Base-by-base conservation (phyloP, 345 rosid species). In the Citrus medica region DNA sequence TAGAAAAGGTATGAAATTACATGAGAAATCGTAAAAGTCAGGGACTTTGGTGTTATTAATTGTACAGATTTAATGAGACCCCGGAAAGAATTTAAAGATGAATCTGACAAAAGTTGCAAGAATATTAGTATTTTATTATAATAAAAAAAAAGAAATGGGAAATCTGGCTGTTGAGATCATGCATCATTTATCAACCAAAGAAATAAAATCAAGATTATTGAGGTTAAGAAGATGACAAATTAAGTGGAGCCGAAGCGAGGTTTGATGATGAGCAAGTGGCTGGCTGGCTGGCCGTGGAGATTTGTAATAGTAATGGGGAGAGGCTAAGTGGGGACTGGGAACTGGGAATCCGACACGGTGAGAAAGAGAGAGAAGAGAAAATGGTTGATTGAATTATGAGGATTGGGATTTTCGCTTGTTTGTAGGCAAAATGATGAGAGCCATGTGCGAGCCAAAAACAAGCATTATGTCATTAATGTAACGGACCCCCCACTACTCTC, bases 351-450 rank as follows among this genome's bases (percentile, higher is more conserved):
- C 24, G 10, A 48, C 7, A n/a, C 17, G 6, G 9, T 5, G n/a
- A 14, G 40, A n/a, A 38, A 62, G 5, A 33, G 76, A 74, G 62
- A 73, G 53, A 27, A 58, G 33, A 51, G 64, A 33, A 46, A 67
- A 48, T 69, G 72, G 53, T 25, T 79, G 10, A 21, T 66, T 37
- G 70, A 51, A 70, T 46, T 17, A 48, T 75, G 65, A 61, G 27
- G 65, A 61, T 24, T 61, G 27, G 65, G 65, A 61, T 25, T 61
- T 61, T 25, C 58, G 5, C 27, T 77, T 82, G 84, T 74, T 78
- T 70, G 76, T 46, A 79, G 73, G 73, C 58, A 69, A 56, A 78
- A 78, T 79, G 77, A 79, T 65, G 76, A 69, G 73, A 69, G 73
- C 12, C 79, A 82, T 82, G 82, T 78, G 82, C 51, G 63, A 62